These are phyloP conservation scores for Alloteropsis angusta DNA, from an alignment of 202 grass and related monocot genomes.

Conservation along the genomic window DNA sequence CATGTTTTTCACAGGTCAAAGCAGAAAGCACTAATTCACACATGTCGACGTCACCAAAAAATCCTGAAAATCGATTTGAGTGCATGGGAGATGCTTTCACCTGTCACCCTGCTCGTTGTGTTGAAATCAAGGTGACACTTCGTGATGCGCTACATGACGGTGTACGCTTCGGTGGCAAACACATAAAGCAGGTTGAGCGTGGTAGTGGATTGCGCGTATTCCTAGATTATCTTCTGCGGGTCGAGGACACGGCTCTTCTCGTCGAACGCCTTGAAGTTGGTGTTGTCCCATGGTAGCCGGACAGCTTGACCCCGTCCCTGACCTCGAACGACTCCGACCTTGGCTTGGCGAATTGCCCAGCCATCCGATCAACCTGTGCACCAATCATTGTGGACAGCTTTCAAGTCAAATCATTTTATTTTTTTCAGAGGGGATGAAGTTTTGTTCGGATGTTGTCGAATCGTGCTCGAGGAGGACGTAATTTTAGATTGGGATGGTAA, in stretches of 20 bases:
- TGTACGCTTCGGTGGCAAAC: slow-evolving; percentile 53
- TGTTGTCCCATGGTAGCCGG: slow-evolving; percentile 56
- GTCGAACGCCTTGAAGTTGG: slow-evolving; percentile 53
- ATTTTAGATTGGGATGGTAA: too few species aligned
- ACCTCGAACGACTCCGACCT: slow-evolving; percentile 46
- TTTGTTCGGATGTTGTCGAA: not conserved
- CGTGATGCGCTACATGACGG: slow-evolving; percentile 52
- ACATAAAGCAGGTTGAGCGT: slow-evolving; percentile 54
- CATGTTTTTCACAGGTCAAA: slow-evolving; percentile 5
- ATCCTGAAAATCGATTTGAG: not conserved
- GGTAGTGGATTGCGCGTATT: slow-evolving; percentile 46
- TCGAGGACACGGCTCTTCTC: slow-evolving; percentile 50
- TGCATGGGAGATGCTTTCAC: slow-evolving; percentile 10
- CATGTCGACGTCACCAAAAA: not conserved
- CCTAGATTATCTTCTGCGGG: slow-evolving; percentile 48
- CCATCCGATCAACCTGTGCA: slow-evolving; percentile 51
- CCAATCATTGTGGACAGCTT: not conserved
- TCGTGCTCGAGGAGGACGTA: too few species aligned
- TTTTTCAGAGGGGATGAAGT: not conserved
- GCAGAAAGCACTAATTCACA: not conserved
- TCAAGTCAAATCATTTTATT: not conserved
- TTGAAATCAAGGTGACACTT: slow-evolving; percentile 70
- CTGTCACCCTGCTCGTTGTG: slow-evolving; percentile 55
- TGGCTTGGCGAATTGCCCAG: slow-evolving; percentile 67
- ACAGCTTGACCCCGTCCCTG: slow-evolving; percentile 46